Evolutionary conservation across 192 early-diverging fungal genomes (phyloP).

Genomic region (Kickxella alabastrina): DNA sequence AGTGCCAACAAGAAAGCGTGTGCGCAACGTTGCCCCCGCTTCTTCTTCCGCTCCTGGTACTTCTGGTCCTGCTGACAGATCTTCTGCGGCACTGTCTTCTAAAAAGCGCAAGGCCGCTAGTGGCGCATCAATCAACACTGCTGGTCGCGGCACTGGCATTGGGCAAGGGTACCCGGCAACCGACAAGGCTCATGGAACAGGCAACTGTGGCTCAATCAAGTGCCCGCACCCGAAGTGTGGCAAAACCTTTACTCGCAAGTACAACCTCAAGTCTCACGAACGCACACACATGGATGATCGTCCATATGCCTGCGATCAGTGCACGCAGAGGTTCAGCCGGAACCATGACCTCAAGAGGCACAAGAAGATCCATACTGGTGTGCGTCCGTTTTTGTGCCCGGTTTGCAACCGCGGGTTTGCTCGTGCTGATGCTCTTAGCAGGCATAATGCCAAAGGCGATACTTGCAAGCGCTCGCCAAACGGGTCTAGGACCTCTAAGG

Average conservation of each 20-base stretch:
- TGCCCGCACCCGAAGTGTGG: conserved; percentile 72
- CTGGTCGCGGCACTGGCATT: not conserved
- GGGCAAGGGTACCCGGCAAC: not conserved
- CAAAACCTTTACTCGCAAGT: conserved; percentile 80
- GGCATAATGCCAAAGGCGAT: conserved; percentile 44
- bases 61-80: no score
- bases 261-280: conserved; percentile 83
- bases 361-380: conserved; percentile 61
- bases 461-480: conserved; percentile 51
- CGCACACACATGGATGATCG: conserved; percentile 74
- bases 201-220: conserved; percentile 37
- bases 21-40: not conserved
- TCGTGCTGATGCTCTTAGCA: conserved; percentile 42
- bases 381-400: conserved; percentile 59
- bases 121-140: not conserved
- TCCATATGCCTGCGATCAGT: conserved; percentile 63
- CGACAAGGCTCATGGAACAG: not conserved
- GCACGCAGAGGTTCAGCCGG: conserved; percentile 65
- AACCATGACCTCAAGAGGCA: conserved; percentile 80
- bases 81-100: not conserved
- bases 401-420: conserved; percentile 51
- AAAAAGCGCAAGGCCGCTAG: conserved; percentile 22
- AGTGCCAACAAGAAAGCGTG: conserved; percentile 4
- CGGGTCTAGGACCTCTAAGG: not conserved
- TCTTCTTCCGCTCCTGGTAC: not conserved